Base-by-base conservation (phyloP, 1,139 yeast genomes). In the Saccharomyces uvarum region DNA sequence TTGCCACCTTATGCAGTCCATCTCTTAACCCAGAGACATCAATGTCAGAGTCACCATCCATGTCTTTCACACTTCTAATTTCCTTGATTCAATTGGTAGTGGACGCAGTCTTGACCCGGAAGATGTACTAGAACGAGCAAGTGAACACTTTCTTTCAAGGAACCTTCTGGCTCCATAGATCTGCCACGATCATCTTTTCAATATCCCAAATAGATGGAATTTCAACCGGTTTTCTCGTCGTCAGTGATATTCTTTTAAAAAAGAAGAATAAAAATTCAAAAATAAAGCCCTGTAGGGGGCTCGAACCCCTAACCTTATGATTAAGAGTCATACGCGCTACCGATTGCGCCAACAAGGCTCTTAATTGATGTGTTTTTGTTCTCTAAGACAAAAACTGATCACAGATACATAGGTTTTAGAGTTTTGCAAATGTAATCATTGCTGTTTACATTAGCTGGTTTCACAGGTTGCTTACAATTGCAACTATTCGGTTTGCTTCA, bases 251-350 rank as follows among this genome's bases (percentile, higher is more conserved):
- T 27, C 19, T 46, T n/a, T 13, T 24, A 3, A 3, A 3, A 14
- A 14, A 32, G 7, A 32, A 32, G 14, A 32, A 32, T 14, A 5
- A 21, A 50, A 16, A 48, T 51, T 52, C 16, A 63, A 58, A 59
- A 60, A 58, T 55, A 51, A 56, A 69, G 75, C 75, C 74, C 75
- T 67, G 73, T 71, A 72, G 73, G 75, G 75, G 75, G 75, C 72
- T 72, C 75, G 75, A 72, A 71, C 75, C 75, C 75, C 72, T 71
- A 71, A 70, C 75, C 75, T 71, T 71, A 68, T 70, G 75, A 72
- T 72, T 72, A 72, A 72, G 75, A 72, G 75, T 72, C 75, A 70
- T 68, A 71, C 73, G 75, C 75, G 75, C 75, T 72, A 72, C 75
- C 75, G 75, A 72, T 72, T 72, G 75, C 75, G 75, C 75, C 75